A percentile compares a stretch with the other conserved stretches of the same genome.
Evolutionary conservation across 257 asterid species (phyloP).

Genomic region (Solanum ossicruentum): DNA sequence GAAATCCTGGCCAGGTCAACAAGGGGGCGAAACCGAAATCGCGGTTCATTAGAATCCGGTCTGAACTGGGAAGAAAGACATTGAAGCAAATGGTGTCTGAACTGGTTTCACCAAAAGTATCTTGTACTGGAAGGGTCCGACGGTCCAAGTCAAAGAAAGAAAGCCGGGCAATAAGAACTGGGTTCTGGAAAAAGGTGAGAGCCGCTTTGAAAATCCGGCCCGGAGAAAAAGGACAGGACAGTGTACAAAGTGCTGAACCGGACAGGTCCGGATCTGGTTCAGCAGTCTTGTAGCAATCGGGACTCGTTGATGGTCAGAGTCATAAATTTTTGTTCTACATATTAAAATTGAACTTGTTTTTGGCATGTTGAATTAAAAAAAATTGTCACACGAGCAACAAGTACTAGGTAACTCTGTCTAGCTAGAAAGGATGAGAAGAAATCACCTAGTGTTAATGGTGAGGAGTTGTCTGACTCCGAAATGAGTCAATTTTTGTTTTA

Average conservation of each 20-base stretch:
- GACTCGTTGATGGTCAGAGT: constrained; percentile 13
- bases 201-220: constrained; percentile 10
- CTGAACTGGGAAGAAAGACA: constrained; percentile 28
- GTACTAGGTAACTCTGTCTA: not conserved
- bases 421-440: not conserved
- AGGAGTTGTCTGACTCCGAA: not conserved
- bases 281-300: not conserved
- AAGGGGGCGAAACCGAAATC: not conserved
- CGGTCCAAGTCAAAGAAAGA: constrained; percentile 11
- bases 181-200: constrained; percentile 21
- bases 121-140: constrained; percentile 34
- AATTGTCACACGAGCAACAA: not conserved
- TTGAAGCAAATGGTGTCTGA: constrained; percentile 1
- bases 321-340: not conserved
- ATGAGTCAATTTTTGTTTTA: no score
- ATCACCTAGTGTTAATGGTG: not conserved
- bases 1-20: not conserved
- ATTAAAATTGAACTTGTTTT: not conserved
- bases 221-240: not conserved
- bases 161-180: constrained; percentile 12
- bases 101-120: constrained; percentile 37
- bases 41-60: constrained; percentile 13
- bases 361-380: not conserved
- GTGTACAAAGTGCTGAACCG: not conserved
- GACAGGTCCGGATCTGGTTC: not conserved